A percentile compares a stretch with the other conserved stretches of the same genome.
These are phyloP conservation scores for Pyrus bretschneideri DNA, from an alignment of 306 rosid species.

Conservation along the genomic window DNA sequence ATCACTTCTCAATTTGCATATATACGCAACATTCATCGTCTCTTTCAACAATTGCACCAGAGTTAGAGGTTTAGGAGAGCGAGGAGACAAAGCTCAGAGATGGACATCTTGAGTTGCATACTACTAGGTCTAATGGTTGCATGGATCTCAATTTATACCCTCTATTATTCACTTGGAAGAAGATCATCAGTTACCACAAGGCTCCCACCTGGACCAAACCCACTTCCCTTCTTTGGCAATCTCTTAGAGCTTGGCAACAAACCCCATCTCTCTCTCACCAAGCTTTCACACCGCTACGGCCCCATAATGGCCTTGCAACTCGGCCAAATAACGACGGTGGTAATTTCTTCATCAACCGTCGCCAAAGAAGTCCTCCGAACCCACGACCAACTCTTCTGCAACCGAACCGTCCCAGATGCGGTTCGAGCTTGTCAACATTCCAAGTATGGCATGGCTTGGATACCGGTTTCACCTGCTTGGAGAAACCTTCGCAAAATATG, in stretches of 20 bases:
- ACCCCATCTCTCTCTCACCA: conserved; percentile 30
- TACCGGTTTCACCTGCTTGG: conserved; percentile 25
- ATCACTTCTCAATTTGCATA: no score
- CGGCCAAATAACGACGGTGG: conserved; percentile 26
- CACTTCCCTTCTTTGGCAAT: conserved; percentile 42
- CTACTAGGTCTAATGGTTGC: background rate
- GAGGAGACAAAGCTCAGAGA: background rate
- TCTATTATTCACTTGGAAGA: background rate
- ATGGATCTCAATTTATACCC: conserved; percentile 1
- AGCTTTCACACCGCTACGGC: conserved; percentile 26
- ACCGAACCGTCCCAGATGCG: conserved; percentile 18
- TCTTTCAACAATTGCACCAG: background rate
- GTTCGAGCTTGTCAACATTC: conserved; percentile 6
- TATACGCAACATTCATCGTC: no score
- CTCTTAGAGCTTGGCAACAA: conserved; percentile 34
- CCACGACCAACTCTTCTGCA: conserved; percentile 22
- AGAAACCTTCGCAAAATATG: conserved; percentile 27
- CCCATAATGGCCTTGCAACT: conserved; percentile 33
- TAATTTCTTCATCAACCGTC: conserved; percentile 19
- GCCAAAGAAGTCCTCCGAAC: conserved; percentile 25
- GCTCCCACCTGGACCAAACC: conserved; percentile 47
- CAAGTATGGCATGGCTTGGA: conserved; percentile 16
- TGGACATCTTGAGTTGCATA: conserved; percentile 4
- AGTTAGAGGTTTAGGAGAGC: background rate
- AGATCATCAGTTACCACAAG: background rate